A percentile compares a stretch with the other conserved stretches of the same genome.
These are phyloP conservation scores for Thraustochytrium striatum DNA, from an alignment of 352 stramenopile species.

Conservation along the genomic window DNA sequence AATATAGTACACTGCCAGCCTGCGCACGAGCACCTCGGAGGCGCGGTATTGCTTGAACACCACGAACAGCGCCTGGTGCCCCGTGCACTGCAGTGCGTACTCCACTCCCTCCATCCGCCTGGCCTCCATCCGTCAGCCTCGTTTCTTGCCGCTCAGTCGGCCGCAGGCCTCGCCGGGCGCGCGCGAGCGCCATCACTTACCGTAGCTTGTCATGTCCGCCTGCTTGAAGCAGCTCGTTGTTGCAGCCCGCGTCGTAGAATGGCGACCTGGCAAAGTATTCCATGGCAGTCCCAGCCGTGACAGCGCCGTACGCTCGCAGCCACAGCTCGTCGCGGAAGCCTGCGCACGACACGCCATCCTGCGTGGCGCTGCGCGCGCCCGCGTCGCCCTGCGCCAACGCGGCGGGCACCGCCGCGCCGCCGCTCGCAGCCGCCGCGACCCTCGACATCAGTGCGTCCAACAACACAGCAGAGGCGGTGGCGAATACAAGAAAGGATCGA, in stretches of 20 bases:
- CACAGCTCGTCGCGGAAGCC: not conserved
- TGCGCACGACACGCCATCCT: too few species aligned
- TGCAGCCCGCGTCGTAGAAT: conserved; percentile 8
- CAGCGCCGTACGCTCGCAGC: not conserved
- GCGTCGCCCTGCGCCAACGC: too few species aligned
- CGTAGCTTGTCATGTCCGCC: not conserved
- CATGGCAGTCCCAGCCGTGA: not conserved
- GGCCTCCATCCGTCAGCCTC: too few species aligned
- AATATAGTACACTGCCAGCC: conserved; percentile 24
- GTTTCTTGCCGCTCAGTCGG: too few species aligned
- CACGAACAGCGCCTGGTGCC: not conserved
- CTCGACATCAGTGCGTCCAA: too few species aligned
- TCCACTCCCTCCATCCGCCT: conserved; percentile 33
- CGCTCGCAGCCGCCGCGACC: too few species aligned
- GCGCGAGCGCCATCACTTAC: not conserved
- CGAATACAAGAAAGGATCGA: too few species aligned
- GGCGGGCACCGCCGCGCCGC: too few species aligned
- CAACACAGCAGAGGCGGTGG: too few species aligned
- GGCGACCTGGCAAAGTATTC: conserved; percentile 27
- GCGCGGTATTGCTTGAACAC: conserved; percentile 7
- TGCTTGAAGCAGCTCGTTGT: conserved; percentile 24
- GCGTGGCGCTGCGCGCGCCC: too few species aligned
- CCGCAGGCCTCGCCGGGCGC: too few species aligned
- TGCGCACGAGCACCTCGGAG: not conserved
- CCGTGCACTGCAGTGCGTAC: not conserved